phyloP scores from a whole-genome alignment of 129 eudicot genomes.

The Arctium lappa region DNA sequence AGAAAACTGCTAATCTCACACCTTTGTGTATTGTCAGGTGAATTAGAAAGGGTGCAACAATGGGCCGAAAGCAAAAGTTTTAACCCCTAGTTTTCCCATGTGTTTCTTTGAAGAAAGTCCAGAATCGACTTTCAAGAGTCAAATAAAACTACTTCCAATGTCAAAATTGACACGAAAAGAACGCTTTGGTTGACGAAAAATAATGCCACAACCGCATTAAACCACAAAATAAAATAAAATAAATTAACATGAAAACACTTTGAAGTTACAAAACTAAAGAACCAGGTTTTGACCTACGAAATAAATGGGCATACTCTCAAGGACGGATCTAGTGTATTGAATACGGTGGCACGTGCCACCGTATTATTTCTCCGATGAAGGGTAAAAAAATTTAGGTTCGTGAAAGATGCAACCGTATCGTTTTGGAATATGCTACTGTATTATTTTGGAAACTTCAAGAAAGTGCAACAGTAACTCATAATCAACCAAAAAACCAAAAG shows the following conservation, averaged over 20 bases:
- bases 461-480: too few species aligned
- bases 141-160: background rate
- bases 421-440: too few species aligned
- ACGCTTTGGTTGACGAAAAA: background rate
- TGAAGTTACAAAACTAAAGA: background rate
- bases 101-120: background rate
- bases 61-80: background rate
- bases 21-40: background rate
- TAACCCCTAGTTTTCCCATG: background rate
- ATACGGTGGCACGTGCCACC: too few species aligned
- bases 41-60: background rate
- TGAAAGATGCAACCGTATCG: too few species aligned
- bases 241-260: background rate
- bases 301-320: conserved; percentile 5
- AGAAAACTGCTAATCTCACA: background rate
- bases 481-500: too few species aligned
- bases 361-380: too few species aligned
- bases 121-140: background rate
- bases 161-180: background rate
- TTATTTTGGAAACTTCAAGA: too few species aligned
- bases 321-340: too few species aligned
- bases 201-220: background rate
- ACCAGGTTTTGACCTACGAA: background rate
- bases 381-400: too few species aligned
- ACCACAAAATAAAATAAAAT: background rate